Evolutionary conservation across 176 grass and related monocot genomes (phyloP).

Genomic region (Sorghum bicolor): DNA sequence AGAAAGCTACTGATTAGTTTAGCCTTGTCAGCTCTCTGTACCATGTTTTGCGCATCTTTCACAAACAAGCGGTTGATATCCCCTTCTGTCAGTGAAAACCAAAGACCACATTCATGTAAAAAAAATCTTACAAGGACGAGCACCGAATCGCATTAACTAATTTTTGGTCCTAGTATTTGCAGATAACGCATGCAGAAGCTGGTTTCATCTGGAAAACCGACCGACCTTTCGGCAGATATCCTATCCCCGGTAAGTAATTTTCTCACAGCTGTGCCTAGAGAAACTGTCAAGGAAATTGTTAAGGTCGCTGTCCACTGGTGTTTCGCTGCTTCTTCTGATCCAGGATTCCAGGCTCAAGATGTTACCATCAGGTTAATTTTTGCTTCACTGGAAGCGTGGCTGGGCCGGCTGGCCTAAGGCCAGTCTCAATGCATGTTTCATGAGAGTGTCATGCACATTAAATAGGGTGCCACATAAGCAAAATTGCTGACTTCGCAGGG

Average conservation of each 20-base stretch:
- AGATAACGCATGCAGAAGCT: neutral
- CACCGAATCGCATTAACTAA: neutral
- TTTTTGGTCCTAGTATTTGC: neutral
- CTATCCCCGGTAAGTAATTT: conserved; percentile 16
- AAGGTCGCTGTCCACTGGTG: neutral
- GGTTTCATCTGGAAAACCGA: neutral
- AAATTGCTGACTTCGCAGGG: too few relatives aligned
- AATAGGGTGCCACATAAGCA: too few relatives aligned
- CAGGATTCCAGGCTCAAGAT: neutral
- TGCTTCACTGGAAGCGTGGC: conserved; percentile 6
- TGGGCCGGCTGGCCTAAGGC: too few relatives aligned
- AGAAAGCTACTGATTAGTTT: too few relatives aligned
- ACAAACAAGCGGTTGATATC: too few relatives aligned
- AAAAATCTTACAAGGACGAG: neutral
- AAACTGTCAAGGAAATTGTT: conserved; percentile 17
- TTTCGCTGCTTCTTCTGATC: conserved; percentile 3
- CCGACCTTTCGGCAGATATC: neutral
- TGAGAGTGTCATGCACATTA: too few relatives aligned
- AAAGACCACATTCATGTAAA: neutral
- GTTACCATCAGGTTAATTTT: conserved; percentile 24
- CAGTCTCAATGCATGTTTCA: too few relatives aligned
- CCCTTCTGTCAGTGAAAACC: neutral
- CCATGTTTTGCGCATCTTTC: too few relatives aligned
- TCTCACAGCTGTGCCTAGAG: conserved; percentile 16
- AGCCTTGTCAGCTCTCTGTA: too few relatives aligned